Conservation (phyloP, 179 eudicot genomes). For the Patellifolia procumbens region DNA sequence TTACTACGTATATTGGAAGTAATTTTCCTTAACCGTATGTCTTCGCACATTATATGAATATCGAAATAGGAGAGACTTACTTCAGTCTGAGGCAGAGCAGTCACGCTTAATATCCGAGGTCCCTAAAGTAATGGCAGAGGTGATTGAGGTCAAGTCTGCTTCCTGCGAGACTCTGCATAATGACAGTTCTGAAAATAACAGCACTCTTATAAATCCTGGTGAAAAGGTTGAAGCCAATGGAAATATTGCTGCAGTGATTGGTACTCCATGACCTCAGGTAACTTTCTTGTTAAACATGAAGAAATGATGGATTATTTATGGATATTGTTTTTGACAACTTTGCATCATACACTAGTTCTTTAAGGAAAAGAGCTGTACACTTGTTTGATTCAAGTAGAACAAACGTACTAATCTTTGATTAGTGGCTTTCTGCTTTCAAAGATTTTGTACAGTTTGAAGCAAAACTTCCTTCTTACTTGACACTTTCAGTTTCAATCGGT, state of each 20-base stretch:
- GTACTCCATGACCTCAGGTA: slow-evolving; percentile 20
- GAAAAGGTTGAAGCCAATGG: slow-evolving; percentile 10
- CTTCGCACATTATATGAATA: slow-evolving; percentile 33
- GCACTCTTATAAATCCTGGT: slow-evolving; percentile 4
- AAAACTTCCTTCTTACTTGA: no score
- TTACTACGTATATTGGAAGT: neutral
- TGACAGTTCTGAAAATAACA: slow-evolving; percentile 11
- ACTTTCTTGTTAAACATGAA: neutral
- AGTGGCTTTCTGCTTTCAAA: no score
- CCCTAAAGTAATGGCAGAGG: slow-evolving; percentile 41
- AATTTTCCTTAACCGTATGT: slow-evolving; percentile 38
- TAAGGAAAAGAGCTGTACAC: neutral
- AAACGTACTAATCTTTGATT: no score
- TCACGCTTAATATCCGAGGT: slow-evolving; percentile 34
- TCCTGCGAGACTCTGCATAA: slow-evolving; percentile 22
- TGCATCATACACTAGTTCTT: neutral
- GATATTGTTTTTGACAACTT: neutral
- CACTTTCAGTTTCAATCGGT: no score
- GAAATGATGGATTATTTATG: neutral
- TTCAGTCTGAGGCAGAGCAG: slow-evolving; percentile 45
- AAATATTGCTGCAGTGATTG: slow-evolving; percentile 5
- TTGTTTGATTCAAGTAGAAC: no score
- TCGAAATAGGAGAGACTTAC: slow-evolving; percentile 34
- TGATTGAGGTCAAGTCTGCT: slow-evolving; percentile 28
- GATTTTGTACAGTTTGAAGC: no score